A percentile compares a stretch with the other conserved stretches of the same genome.
Evolutionary conservation across 805 yeast species (phyloP).

Genomic region (Candida krabiensis): DNA sequence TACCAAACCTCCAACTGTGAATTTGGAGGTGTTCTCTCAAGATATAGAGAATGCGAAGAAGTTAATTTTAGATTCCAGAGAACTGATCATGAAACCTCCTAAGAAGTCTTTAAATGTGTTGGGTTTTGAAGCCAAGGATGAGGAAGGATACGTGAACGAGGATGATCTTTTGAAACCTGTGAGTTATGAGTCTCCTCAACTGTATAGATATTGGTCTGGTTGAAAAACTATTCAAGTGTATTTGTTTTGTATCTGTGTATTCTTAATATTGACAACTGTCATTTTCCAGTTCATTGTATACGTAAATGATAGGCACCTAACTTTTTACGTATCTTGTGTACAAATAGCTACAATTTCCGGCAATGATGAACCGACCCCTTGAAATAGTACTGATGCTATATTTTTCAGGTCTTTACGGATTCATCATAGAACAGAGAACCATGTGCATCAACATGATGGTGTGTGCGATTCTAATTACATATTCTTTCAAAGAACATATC

Average conservation of each 20-base stretch:
- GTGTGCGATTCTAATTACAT: too few relatives aligned
- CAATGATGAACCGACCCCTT: too few relatives aligned
- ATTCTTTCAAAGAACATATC: conserved; percentile 8
- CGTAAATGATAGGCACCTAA: conserved; percentile 8
- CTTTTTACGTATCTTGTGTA: not conserved
- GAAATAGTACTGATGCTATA: too few relatives aligned
- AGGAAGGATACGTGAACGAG: conserved; percentile 25
- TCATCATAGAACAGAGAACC: too few relatives aligned
- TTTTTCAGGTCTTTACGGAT: too few relatives aligned
- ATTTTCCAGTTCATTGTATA: too few relatives aligned
- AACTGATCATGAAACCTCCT: conserved; percentile 30
- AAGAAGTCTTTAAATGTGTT: conserved; percentile 33
- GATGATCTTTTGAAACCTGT: conserved; percentile 50
- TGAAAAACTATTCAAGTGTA: conserved; percentile 19
- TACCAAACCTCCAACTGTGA: conserved; percentile 15
- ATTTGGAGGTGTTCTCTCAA: conserved; percentile 7
- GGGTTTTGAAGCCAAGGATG: conserved; percentile 26
- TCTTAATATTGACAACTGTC: conserved; percentile 9
- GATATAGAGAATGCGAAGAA: conserved; percentile 21
- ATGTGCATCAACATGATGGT: too few relatives aligned
- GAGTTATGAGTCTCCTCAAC: conserved; percentile 60
- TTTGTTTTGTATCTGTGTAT: conserved; percentile 8
- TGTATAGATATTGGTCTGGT: conserved; percentile 68
- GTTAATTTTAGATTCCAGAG: conserved; percentile 30
- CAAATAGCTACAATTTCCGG: too few relatives aligned